These are phyloP conservation scores for Delitschia confertaspora DNA, from an alignment of 495 filamentous ascomycete species.

Conservation along the genomic window DNA sequence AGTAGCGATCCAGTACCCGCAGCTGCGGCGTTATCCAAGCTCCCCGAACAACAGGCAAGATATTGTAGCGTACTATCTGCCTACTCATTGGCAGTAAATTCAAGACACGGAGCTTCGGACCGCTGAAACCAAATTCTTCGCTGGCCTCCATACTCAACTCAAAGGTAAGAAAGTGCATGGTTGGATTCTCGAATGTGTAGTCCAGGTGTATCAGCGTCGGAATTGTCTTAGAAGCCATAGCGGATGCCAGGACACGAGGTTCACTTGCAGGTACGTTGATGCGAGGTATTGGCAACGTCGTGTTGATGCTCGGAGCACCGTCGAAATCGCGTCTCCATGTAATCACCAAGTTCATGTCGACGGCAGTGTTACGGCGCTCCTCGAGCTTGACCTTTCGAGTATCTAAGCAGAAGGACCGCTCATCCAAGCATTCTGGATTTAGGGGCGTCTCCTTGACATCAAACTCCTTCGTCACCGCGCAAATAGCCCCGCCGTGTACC, in stretches of 20 bases:
- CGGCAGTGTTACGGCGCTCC: constrained; percentile 59
- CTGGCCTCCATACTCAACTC: constrained; percentile 82
- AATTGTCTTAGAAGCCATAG: constrained; percentile 21
- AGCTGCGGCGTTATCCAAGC: constrained; percentile 28
- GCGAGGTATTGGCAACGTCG: constrained; percentile 61
- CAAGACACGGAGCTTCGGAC: constrained; percentile 66
- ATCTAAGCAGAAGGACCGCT: constrained; percentile 60
- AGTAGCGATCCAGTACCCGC: constrained; percentile 30
- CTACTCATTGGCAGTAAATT: constrained; percentile 73
- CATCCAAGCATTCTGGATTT: constrained; percentile 54
- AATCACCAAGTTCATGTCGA: constrained; percentile 69
- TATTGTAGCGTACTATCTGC: constrained; percentile 55
- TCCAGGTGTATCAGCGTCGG: constrained; percentile 44
- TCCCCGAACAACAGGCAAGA: constrained; percentile 42
- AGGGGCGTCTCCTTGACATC: constrained; percentile 36
- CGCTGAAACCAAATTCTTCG: constrained; percentile 89
- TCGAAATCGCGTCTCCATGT: constrained; percentile 55
- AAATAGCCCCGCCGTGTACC: constrained; percentile 46
- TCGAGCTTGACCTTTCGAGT: constrained; percentile 67
- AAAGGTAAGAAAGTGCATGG: constrained; percentile 88
- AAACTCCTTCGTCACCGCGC: constrained; percentile 38
- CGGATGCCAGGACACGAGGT: constrained; percentile 69
- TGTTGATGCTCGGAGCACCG: constrained; percentile 44
- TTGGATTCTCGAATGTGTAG: constrained; percentile 87
- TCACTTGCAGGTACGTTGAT: constrained; percentile 72